These are phyloP conservation scores for Pueraria montana DNA, from an alignment of 306 rosid genomes.

Conservation along the genomic window DNA sequence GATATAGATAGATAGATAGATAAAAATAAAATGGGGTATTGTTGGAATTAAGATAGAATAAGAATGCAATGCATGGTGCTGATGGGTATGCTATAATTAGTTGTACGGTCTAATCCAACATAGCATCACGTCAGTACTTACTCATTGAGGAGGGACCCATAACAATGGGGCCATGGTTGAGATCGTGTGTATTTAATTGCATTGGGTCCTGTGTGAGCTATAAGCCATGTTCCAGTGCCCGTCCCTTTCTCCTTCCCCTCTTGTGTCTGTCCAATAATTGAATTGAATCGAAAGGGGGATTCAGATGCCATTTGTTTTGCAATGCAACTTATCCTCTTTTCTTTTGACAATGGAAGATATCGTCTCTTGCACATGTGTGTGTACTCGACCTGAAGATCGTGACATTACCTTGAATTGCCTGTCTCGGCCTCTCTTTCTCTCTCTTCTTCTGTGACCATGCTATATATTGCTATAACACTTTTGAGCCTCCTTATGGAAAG, in stretches of 20 bases:
- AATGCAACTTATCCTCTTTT: constrained; percentile 27
- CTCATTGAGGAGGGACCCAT: constrained; percentile 48
- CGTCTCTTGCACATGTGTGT: constrained; percentile 40
- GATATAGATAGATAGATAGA: neutral
- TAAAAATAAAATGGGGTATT: neutral
- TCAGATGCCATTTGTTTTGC: constrained; percentile 39
- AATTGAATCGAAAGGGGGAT: constrained; percentile 29
- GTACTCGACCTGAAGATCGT: constrained; percentile 54
- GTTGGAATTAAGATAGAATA: neutral
- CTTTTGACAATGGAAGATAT: constrained; percentile 22
- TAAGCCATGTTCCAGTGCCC: constrained; percentile 39
- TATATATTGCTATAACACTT: neutral
- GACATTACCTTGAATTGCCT: constrained; percentile 54
- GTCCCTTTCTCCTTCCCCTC: constrained; percentile 37
- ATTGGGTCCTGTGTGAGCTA: constrained; percentile 52
- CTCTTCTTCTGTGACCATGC: neutral
- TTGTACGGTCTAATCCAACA: constrained; percentile 48
- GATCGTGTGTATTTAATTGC: constrained; percentile 48
- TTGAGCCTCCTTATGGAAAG: neutral
- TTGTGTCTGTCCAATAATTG: constrained; percentile 42
- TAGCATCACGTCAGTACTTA: constrained; percentile 45
- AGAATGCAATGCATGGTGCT: constrained; percentile 21
- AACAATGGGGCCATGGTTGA: neutral
- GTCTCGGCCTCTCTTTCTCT: neutral
- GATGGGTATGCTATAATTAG: constrained; percentile 48